Evolutionary conservation across 148 eudicot species (phyloP), one percentile per base, ranked within the genome.

Genomic region (Rhododendron vialii): DNA sequence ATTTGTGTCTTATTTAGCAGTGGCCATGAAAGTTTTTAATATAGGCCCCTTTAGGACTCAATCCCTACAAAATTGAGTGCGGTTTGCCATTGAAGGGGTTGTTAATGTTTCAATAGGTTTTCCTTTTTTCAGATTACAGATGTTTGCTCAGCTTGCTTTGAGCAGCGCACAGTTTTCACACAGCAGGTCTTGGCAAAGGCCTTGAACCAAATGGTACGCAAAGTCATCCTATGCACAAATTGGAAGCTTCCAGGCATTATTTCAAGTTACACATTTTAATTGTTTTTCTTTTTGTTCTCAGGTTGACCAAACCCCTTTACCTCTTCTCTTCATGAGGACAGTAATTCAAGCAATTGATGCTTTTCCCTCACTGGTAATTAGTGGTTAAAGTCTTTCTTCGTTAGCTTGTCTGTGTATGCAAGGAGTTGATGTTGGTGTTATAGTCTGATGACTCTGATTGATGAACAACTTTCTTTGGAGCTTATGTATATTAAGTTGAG

Each of bases 91-190:
- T 75, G 81, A 73, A 71, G 6, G 43, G 20, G 45, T 38, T 74
- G 36, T 67, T 36, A 15, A 86, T 74, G 53, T 45, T 86, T 41
- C 75, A 9, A 10, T 28, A 76, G 45, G 53, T 48, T 83, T 9
- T 69, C 75, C 86, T 41, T 1, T 82, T 90, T 88, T 77, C 95
- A 97, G 99, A 92, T 97, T 76, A 97, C 92, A 41, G 99, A 97
- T 89, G 95, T 94, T 90, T 97, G 98, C 89, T 92, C 99, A 80
- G 98, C 98, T 84, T 97, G 99, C 89, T 97, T 97, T 92, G 99
- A 97, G 93, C 99, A 97, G 87, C 98, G 98, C 36, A 97, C 98
- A 51, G 99, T 97, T 83, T 97, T 97, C 88, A 97, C 99, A 26
- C 97, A 95, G 87, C 95, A 95, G 86, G 99, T 95, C 61, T 87